phyloP scores from a whole-genome alignment of 495 filamentous ascomycete species.

The Tuber brumale region DNA sequence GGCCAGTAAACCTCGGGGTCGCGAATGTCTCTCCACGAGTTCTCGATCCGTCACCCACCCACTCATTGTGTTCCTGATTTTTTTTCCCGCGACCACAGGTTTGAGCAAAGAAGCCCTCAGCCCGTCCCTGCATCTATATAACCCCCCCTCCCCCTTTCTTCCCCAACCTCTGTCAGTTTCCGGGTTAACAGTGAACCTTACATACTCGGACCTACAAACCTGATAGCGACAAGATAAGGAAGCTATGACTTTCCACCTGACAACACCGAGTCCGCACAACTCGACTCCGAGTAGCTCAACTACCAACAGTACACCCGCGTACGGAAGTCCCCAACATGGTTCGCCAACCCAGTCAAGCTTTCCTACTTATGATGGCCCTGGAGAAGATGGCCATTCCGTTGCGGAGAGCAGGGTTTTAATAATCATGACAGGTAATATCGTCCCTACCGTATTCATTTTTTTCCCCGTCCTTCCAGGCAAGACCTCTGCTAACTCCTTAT shows the following conservation, averaged over 20 bases:
- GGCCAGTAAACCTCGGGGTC: background rate
- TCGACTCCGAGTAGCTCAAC: background rate
- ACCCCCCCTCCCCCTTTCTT: background rate
- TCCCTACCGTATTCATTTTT: background rate
- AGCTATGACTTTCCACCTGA: background rate
- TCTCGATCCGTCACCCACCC: background rate
- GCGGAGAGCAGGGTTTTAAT: slow-evolving; percentile 73
- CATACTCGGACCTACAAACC: background rate
- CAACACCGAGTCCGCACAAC: background rate
- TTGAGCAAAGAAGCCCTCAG: background rate
- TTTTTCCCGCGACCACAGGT: background rate
- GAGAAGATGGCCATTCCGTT: slow-evolving; percentile 17
- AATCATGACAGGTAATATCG: slow-evolving; percentile 67
- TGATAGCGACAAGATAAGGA: background rate
- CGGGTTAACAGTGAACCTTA: background rate
- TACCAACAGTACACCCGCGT: background rate
- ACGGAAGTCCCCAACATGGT: background rate
- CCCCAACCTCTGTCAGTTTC: background rate
- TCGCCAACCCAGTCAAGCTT: background rate
- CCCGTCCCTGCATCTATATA: background rate
- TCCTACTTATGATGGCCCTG: background rate
- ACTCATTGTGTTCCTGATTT: background rate
- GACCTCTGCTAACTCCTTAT: slow-evolving; percentile 1
- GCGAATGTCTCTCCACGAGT: background rate
- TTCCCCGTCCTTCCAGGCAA: background rate